Conservation (phyloP, 139 green algal genomes). For the Chlamydomonas incerta region DNA sequence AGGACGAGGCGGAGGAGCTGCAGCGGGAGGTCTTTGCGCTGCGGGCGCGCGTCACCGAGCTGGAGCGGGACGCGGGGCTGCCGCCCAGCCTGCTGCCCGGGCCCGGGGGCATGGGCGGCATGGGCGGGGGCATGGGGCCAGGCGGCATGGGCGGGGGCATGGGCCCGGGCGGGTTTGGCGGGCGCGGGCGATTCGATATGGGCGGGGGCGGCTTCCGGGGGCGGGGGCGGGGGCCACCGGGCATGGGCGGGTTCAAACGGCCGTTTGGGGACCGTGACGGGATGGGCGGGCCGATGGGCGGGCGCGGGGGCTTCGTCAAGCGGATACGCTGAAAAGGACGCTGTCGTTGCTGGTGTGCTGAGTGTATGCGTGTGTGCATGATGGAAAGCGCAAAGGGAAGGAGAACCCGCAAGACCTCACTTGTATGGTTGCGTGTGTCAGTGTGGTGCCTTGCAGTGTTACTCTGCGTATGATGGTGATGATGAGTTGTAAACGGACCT, state of each 20-base stretch:
- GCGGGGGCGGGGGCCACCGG: slow-evolving; percentile 13
- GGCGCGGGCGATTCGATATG: slow-evolving; percentile 27
- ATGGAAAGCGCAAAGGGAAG: no score
- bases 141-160: neutral
- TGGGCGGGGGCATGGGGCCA: neutral
- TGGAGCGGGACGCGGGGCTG: slow-evolving; percentile 37
- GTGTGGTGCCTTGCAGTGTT: no score
- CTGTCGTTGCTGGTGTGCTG: neutral
- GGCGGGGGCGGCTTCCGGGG: slow-evolving; percentile 25
- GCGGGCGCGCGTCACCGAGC: slow-evolving; percentile 45
- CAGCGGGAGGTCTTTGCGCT: slow-evolving; percentile 67
- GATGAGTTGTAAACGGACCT: no score
- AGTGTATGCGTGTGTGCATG: no score
- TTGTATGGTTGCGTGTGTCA: no score
- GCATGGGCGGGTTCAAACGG: slow-evolving; percentile 37
- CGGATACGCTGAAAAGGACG: slow-evolving; percentile 30
- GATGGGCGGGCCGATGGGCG: neutral
- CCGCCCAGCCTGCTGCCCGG: slow-evolving; percentile 3
- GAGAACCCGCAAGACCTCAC: no score
- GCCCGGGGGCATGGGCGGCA: neutral
- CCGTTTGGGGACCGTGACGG: slow-evolving; percentile 38
- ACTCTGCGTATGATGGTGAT: no score
- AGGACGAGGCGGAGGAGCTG: slow-evolving; percentile 71
- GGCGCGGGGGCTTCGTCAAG: slow-evolving; percentile 10
- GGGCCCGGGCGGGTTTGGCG: slow-evolving; percentile 22